Conservation (phyloP, 441 rosid species). For the Corymbia citriodora region DNA sequence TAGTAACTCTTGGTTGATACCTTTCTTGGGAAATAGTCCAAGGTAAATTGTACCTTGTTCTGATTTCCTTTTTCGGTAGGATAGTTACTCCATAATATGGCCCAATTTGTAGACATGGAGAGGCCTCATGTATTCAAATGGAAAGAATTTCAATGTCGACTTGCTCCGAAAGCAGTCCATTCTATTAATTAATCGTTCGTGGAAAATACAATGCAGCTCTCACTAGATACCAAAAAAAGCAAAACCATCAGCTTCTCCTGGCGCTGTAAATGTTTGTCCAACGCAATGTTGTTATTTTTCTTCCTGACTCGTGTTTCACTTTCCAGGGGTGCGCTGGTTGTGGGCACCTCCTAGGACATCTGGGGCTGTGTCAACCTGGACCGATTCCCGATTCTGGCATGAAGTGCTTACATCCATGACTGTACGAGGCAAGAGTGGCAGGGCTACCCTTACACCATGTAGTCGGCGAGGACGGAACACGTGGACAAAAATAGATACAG, state of each 20-base stretch:
- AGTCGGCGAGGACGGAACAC: neutral
- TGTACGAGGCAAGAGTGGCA: neutral
- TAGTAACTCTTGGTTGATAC: too few relatives aligned
- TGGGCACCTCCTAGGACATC: neutral
- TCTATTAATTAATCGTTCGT: too few relatives aligned
- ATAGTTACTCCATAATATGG: too few relatives aligned
- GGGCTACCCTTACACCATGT: neutral
- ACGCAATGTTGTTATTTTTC: neutral
- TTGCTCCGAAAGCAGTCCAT: too few relatives aligned
- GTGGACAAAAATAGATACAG: neutral
- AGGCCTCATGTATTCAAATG: too few relatives aligned
- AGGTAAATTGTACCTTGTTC: too few relatives aligned
- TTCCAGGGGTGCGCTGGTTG: neutral
- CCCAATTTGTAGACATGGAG: too few relatives aligned
- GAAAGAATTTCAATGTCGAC: too few relatives aligned
- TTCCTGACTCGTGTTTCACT: neutral
- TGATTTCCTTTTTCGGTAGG: too few relatives aligned
- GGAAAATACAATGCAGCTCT: too few relatives aligned
- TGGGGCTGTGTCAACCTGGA: neutral
- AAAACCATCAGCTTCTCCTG: neutral
- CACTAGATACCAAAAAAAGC: constrained; percentile 6
- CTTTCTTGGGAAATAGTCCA: too few relatives aligned
- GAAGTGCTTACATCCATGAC: neutral
- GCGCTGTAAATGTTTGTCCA: neutral
- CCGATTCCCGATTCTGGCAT: neutral